A percentile compares a stretch with the other conserved stretches of the same genome.
These are phyloP conservation scores for Leishmania amazonensis DNA, from an alignment of 208 protist genomes.

Conservation along the genomic window DNA sequence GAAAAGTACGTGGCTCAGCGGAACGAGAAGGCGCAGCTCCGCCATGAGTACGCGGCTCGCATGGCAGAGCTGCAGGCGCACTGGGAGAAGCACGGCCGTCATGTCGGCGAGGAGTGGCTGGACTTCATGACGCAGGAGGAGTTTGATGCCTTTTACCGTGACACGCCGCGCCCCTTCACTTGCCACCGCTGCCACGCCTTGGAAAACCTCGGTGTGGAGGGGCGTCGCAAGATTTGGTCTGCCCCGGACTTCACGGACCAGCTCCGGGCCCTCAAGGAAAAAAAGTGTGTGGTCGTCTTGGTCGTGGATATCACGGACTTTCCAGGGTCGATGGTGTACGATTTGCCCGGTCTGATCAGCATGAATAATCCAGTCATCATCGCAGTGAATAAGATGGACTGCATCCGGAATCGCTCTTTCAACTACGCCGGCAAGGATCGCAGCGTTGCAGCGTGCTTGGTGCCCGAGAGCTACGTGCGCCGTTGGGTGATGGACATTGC, in stretches of 20 bases:
- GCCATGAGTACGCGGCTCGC: constrained; percentile 84
- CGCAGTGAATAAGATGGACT: constrained; percentile 93
- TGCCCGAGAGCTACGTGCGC: constrained; percentile 75
- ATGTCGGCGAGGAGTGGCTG: constrained; percentile 92
- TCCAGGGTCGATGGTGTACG: constrained; percentile 89
- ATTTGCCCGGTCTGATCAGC: constrained; percentile 88
- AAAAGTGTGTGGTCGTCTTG: constrained; percentile 83
- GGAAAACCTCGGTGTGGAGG: constrained; percentile 83
- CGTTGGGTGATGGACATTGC: constrained; percentile 87
- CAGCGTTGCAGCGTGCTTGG: constrained; percentile 64
- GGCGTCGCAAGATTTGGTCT: constrained; percentile 84
- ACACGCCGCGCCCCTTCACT: constrained; percentile 67
- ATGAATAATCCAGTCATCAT: constrained; percentile 94
- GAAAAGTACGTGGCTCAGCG: constrained; percentile 71
- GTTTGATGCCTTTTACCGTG: constrained; percentile 90
- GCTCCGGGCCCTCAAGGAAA: constrained; percentile 80
- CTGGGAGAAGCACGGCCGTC: constrained; percentile 90
- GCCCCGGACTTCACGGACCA: constrained; percentile 91
- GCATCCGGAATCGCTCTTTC: constrained; percentile 83
- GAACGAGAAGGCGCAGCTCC: constrained; percentile 46
- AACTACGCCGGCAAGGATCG: constrained; percentile 79
- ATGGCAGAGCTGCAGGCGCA: constrained; percentile 90
- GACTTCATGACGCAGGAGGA: constrained; percentile 95
- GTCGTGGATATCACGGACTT: constrained; percentile 94
- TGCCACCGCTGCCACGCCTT: constrained; percentile 90